Evolutionary conservation across 306 rosid genomes (phyloP).

Genomic region (Begonia loranthoides): DNA sequence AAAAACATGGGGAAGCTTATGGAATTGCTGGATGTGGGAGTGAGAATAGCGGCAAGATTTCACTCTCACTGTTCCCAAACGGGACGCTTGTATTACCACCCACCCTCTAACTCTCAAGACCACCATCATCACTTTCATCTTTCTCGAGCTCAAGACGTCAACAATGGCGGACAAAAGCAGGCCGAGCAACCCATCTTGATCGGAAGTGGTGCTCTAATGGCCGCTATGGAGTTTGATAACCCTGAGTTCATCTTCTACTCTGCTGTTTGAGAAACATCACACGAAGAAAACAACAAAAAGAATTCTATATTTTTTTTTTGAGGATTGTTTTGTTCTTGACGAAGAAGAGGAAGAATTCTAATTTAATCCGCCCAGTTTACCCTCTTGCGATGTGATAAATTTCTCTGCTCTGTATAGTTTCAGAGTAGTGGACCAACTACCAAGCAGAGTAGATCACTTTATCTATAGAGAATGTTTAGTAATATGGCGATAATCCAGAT

Average conservation of each 20-base stretch:
- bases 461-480: too few species aligned
- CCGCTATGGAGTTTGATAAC: conserved; percentile 11
- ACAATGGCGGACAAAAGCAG: conserved; percentile 1
- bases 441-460: too few species aligned
- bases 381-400: too few species aligned
- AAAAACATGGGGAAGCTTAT: conserved; percentile 24
- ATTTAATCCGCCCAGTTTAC: too few species aligned
- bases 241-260: conserved; percentile 14
- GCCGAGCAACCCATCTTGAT: background rate
- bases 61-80: conserved; percentile 49
- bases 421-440: too few species aligned
- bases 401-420: too few species aligned
- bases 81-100: conserved; percentile 37
- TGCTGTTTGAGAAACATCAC: conserved; percentile 4
- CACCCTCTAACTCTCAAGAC: conserved; percentile 22
- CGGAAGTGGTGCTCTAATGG: conserved; percentile 2
- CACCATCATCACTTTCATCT: background rate
- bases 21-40: conserved; percentile 37
- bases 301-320: too few species aligned
- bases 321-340: too few species aligned
- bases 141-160: background rate
- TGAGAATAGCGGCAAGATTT: conserved; percentile 43
- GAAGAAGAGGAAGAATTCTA: too few species aligned
- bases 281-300: too few species aligned
- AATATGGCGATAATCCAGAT: too few species aligned